These are phyloP conservation scores for Phaseolus lunatus DNA, from an alignment of 306 rosid species.

Conservation along the genomic window DNA sequence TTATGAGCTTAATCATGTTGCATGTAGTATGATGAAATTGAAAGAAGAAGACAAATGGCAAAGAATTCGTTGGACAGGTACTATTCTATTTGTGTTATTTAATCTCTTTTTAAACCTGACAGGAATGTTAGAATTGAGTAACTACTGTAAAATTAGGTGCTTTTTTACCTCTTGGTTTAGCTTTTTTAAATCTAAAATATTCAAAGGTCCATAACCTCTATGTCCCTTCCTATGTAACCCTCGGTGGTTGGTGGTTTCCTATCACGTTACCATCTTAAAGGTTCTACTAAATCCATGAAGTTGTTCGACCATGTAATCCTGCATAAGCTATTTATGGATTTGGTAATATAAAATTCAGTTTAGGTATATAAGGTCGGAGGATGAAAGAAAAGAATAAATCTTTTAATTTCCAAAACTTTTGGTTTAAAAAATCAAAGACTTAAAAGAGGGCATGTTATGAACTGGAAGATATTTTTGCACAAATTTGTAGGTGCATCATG, in stretches of 20 bases:
- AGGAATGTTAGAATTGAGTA: conserved; percentile 24
- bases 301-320: conserved; percentile 2
- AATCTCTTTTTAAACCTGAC: conserved; percentile 36
- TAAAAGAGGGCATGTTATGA: no score
- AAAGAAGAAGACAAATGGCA: no score
- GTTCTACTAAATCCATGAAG: conserved; percentile 15
- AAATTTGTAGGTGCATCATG: no score
- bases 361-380: conserved; percentile 7
- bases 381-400: conserved; percentile 1
- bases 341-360: conserved; percentile 15
- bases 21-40: no score
- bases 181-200: background rate
- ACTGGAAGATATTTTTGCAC: no score
- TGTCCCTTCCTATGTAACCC: background rate
- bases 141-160: conserved; percentile 1
- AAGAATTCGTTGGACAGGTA: no score
- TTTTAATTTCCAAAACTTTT: background rate
- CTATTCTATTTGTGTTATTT: conserved; percentile 26
- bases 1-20: no score
- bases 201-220: background rate
- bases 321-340: conserved; percentile 21
- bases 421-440: no score
- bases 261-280: background rate
- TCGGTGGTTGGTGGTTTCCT: background rate
- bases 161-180: background rate